Evolutionary conservation across 2,329 filamentous ascomycete species (phyloP), one percentile per base, ranked within the genome.

Genomic region (Beauveria brongniartii): DNA sequence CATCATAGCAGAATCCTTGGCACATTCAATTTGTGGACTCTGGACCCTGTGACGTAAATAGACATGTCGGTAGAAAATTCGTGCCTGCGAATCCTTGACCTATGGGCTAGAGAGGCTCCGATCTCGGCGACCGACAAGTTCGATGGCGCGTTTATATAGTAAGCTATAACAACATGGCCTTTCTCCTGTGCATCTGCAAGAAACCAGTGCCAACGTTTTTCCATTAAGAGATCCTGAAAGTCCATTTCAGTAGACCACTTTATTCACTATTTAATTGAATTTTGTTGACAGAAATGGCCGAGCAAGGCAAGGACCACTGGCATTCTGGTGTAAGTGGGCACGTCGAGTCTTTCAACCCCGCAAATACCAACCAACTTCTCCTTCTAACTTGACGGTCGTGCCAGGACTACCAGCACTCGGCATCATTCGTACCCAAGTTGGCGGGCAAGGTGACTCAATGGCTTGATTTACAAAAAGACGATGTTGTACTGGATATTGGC

Each of bases 341-440:
- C 53, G 16, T 46, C 64, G 30, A 66, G 14, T 14, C 6, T 34
- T 34, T 4, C 24, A 34, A 64, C 26, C 52, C 44, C 50, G 24
- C 41, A 48, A n/a, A 30, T 10, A 20, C 30, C 30, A 34, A n/a
- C 37, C 18, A 14, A 7, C 5, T n/a, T 62, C 66, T 20, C 6
- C 22, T 65, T 68, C 64, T 68, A 24, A 59, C n/a, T 34, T 34
- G 18, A 1, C 8, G 12, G 22, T 18, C 30, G 40, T 28, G 20
- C 12, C 63, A 85, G 81, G 79, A 79, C 37, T 88, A 88, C 68
- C 80, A 84, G 63, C 74, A 80, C 62, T 80, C 84, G 2, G 85
- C 85, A 8, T 80, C 82, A 0, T 88, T 88, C 66, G 85, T 88
- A 9, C 84, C 85, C 3, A 82, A 84, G 67, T 74, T 88, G 10